These are phyloP conservation scores for Cymbopogon citratus DNA, from an alignment of 176 grass and related monocot genomes.

Conservation along the genomic window DNA sequence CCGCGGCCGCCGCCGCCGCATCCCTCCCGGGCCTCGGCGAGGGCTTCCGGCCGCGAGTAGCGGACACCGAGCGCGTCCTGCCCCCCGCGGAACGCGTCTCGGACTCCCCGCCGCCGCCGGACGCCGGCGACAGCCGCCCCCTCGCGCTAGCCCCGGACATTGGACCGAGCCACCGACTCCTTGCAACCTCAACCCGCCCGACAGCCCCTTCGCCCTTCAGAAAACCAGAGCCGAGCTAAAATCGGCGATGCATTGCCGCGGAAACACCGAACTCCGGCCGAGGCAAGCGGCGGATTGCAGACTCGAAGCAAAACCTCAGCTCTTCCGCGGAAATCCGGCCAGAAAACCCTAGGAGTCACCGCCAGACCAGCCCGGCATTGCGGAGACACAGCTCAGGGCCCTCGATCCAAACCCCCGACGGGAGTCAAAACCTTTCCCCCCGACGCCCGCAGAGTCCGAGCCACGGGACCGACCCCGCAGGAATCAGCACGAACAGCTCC, in stretches of 20 bases:
- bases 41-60: constrained; percentile 47
- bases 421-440: neutral
- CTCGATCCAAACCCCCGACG: neutral
- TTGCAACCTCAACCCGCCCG: neutral
- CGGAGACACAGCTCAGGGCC: neutral
- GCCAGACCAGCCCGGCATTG: constrained; percentile 24
- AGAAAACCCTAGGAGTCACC: constrained; percentile 38
- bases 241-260: constrained; percentile 25
- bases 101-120: constrained; percentile 27
- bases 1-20: neutral
- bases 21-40: constrained; percentile 46
- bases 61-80: constrained; percentile 48
- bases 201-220: neutral
- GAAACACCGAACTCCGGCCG: neutral
- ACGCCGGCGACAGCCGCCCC: constrained; percentile 37
- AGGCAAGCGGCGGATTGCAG: neutral
- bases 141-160: constrained; percentile 44
- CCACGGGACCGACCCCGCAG: neutral
- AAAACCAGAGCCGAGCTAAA: constrained; percentile 9
- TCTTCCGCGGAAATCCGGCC: constrained; percentile 15
- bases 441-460: neutral
- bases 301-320: neutral
- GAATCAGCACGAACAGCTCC: neutral
- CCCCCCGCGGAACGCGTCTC: constrained; percentile 34
- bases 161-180: neutral